phyloP scores from a whole-genome alignment of 1,284 basidiomycete genomes.

The Fistulina hepatica region DNA sequence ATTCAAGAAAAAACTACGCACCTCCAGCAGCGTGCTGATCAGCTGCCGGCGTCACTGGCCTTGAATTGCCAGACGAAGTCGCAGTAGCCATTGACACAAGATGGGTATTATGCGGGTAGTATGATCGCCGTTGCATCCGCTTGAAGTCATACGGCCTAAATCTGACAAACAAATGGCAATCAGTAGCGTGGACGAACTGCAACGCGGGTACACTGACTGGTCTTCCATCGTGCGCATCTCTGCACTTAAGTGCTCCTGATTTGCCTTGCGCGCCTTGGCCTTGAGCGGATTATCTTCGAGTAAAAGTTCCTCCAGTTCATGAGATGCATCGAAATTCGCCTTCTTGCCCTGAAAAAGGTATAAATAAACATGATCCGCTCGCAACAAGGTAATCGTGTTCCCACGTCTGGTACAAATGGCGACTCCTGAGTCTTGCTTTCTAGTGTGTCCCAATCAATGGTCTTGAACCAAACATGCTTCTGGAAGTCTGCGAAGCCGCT shows the following conservation, averaged over 20 bases:
- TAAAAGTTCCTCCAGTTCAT: constrained; percentile 92
- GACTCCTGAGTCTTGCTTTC: constrained; percentile 72
- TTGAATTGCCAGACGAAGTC: constrained; percentile 39
- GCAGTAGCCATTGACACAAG: constrained; percentile 41
- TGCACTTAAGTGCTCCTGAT: constrained; percentile 76
- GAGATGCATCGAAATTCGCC: constrained; percentile 98
- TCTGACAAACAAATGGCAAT: constrained; percentile 25
- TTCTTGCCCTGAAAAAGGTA: constrained; percentile 67
- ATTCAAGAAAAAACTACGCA: too few relatives aligned
- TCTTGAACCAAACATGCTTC: constrained; percentile 77
- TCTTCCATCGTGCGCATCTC: constrained; percentile 98
- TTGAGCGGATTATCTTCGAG: constrained; percentile 97
- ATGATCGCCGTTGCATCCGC: constrained; percentile 74
- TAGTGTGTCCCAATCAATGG: constrained; percentile 80
- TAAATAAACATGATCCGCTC: background rate
- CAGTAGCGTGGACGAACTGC: constrained; percentile 1
- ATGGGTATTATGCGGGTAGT: constrained; percentile 72
- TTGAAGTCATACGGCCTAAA: constrained; percentile 78
- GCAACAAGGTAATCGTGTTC: constrained; percentile 21
- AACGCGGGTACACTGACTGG: constrained; percentile 50
- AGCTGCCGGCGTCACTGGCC: too few relatives aligned
- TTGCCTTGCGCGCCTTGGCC: constrained; percentile 84
- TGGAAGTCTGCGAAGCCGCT: constrained; percentile 76
- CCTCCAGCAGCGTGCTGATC: too few relatives aligned
- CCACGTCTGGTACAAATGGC: constrained; percentile 87